Conservation (phyloP, 2,329 filamentous ascomycete genomes). For the Scedosporium apiospermum region DNA sequence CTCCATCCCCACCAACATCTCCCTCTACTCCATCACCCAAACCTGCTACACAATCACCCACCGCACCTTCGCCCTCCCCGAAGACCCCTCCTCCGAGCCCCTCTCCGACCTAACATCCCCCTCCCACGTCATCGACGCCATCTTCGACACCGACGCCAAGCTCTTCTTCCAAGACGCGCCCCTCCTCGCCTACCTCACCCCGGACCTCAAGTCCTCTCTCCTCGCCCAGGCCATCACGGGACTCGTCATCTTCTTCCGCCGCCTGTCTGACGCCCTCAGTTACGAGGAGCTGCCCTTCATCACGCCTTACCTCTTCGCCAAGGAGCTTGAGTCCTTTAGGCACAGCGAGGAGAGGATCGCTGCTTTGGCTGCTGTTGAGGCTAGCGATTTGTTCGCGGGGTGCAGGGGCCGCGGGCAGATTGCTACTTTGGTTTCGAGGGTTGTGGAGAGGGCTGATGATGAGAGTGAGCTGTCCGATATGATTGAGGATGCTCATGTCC, state of each 20-base stretch:
- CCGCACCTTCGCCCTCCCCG: conserved; percentile 14
- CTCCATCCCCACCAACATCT: conserved; percentile 12
- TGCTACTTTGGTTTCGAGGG: conserved; percentile 20
- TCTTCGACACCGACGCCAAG: conserved; percentile 22
- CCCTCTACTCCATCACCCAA: conserved; percentile 6
- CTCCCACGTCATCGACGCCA: conserved; percentile 18
- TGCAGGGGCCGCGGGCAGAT: conserved; percentile 23
- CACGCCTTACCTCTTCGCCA: conserved; percentile 13
- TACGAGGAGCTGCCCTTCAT: conserved; percentile 10
- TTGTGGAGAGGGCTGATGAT: conserved; percentile 14
- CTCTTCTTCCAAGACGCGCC: conserved; percentile 19
- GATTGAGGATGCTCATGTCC: conserved; percentile 8
- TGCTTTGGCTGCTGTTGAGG: conserved; percentile 21
- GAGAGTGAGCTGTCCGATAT: conserved; percentile 8
- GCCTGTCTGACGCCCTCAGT: conserved; percentile 10
- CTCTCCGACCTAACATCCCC: conserved; percentile 11
- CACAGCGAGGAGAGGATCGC: conserved; percentile 17
- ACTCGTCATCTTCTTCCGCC: conserved; percentile 20
- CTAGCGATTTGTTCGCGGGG: conserved; percentile 18
- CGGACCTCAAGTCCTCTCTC: conserved; percentile 21
- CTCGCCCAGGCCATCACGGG: conserved; percentile 25
- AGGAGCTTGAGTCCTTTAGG: conserved; percentile 21
- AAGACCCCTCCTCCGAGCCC: conserved; percentile 9
- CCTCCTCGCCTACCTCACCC: conserved; percentile 20
- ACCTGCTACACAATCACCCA: conserved; percentile 4